phyloP scores from a whole-genome alignment of 345 rosid species.

The Eucalyptus virginea region DNA sequence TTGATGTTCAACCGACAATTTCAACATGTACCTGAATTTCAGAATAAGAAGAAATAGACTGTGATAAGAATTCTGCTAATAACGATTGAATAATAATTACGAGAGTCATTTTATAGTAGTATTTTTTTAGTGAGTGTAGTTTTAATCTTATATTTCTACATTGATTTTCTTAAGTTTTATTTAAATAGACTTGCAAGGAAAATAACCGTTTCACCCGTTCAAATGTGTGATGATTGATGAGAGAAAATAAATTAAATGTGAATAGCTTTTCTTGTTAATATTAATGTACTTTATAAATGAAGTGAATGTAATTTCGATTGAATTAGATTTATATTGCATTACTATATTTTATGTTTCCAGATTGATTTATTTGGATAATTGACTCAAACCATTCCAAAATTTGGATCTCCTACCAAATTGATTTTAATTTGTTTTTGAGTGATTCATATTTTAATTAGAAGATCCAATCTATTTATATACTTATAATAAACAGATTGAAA shows the following conservation, averaged over 20 bases:
- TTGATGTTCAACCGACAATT: background rate
- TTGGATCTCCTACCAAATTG: background rate
- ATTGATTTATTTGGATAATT: background rate
- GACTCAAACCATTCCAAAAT: background rate
- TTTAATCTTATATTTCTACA: background rate
- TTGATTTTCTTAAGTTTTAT: background rate
- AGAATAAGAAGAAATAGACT: background rate
- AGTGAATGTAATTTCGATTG: background rate
- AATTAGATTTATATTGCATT: background rate
- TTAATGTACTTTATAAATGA: background rate
- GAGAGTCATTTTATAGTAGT: background rate
- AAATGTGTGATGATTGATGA: background rate
- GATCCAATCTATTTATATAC: background rate
- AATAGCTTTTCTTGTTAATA: background rate
- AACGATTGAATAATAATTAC: background rate
- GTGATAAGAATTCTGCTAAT: background rate
- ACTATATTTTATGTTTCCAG: background rate
- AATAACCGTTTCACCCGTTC: background rate
- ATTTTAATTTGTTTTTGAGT: background rate
- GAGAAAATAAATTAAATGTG: background rate
- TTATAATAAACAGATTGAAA: background rate
- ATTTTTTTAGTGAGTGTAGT: background rate
- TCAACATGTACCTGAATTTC: background rate
- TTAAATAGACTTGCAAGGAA: background rate
- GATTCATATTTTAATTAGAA: background rate